Conservation (phyloP, 768 basidiomycete species). For the Termitomyces sp. region DNA sequence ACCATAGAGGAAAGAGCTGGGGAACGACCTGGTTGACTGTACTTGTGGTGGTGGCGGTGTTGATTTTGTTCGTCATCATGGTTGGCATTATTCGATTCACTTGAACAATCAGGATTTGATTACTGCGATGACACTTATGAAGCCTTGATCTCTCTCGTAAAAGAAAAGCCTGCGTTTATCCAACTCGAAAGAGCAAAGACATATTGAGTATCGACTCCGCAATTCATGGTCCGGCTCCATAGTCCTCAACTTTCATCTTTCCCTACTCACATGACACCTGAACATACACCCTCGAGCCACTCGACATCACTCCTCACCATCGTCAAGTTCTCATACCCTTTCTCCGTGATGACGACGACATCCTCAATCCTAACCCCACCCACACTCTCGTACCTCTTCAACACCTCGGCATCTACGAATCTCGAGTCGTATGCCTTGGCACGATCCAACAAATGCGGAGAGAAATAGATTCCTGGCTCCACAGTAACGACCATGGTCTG, state of each 20-base stretch:
- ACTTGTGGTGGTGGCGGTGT: conserved; percentile 40
- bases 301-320: conserved; percentile 76
- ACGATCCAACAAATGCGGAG: conserved; percentile 66
- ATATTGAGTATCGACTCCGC: not conserved
- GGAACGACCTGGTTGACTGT: conserved; percentile 67
- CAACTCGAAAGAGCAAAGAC: not conserved
- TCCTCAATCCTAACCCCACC: conserved; percentile 96
- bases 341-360: conserved; percentile 70
- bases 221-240: not conserved
- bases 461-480: conserved; percentile 89
- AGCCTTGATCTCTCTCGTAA: not conserved
- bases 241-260: not conserved
- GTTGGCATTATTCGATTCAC: conserved; percentile 64
- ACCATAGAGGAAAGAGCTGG: conserved; percentile 57
- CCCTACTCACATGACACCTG: conserved; percentile 44
- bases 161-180: not conserved
- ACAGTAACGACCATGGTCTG: conserved; percentile 88
- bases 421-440: conserved; percentile 56
- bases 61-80: conserved; percentile 66
- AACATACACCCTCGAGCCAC: conserved; percentile 81
- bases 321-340: conserved; percentile 81
- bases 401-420: conserved; percentile 63
- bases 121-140: not conserved
- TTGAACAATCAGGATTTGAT: not conserved
- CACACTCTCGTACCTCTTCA: conserved; percentile 70